These are phyloP conservation scores for Nakazawaea ernobii DNA, from an alignment of 805 yeast species.

Conservation along the genomic window DNA sequence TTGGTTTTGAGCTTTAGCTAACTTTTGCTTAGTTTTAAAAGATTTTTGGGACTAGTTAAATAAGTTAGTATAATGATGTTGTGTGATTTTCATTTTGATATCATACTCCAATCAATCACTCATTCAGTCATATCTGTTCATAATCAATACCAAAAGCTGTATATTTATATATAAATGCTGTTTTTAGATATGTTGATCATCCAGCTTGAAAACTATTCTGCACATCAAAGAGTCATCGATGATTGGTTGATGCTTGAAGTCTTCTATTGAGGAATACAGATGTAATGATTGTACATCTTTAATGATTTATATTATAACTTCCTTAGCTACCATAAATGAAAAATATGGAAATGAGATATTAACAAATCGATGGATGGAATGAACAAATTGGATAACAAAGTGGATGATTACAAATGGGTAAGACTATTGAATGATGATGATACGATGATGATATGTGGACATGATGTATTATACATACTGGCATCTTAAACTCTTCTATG, in stretches of 20 bases:
- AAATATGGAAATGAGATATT: too few species aligned
- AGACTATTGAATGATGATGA: neutral
- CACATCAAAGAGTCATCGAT: neutral
- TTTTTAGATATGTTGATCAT: too few species aligned
- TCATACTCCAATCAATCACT: too few species aligned
- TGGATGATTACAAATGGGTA: too few species aligned
- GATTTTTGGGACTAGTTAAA: conserved; percentile 77
- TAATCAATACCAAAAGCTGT: too few species aligned
- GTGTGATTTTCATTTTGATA: neutral
- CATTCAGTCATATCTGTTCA: conserved; percentile 1
- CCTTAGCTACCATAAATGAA: too few species aligned
- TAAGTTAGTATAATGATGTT: conserved; percentile 15
- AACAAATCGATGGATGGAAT: too few species aligned
- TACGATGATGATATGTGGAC: neutral
- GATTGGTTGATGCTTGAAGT: neutral
- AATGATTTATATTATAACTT: neutral
- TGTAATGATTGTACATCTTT: too few species aligned
- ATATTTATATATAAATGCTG: too few species aligned
- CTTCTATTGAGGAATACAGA: neutral
- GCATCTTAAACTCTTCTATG: conserved; percentile 28
- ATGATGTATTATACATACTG: conserved; percentile 29
- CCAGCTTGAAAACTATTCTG: too few species aligned
- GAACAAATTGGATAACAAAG: too few species aligned
- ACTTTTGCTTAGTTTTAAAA: conserved; percentile 95
- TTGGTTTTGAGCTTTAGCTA: conserved; percentile 98